Base-by-base conservation (phyloP, 75 land plant genomes). In the Ceratopteris richardii region DNA sequence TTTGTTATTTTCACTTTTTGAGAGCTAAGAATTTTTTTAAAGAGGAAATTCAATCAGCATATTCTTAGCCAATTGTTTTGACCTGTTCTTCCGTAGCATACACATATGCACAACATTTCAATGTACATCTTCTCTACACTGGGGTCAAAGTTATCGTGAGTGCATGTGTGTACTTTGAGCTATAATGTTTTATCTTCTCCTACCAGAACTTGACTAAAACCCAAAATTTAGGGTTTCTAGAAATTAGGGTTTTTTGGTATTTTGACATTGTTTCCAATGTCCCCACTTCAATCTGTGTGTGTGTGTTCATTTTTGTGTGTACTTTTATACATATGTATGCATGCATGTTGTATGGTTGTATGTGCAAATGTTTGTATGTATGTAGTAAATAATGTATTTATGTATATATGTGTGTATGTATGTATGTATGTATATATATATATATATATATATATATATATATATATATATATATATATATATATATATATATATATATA, bases 371-470 rank as follows among this genome's bases (percentile, higher is more conserved):
- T 51, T 10, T 40, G 14, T 40, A 14, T 14, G 14, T 40, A 40
- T 40, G 14, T 14, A 40, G 42, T 10, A 10, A 40, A 40, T 10
- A 10, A 40, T 40, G 9, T 14, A 40, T 40, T 9, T 40, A 14
- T 40, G 42, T 40, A 40, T 40, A 14, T 40, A 40, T 40, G 14
- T 40, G 14, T 14, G 14, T 10, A 40, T 40, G 9, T 10, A 40
- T 40, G 14, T 40, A 40, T 14, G 14, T 40, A 14, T 40, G 14
- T 40, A 40, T 14, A 40, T 40, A 40, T 40, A 40, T 40, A n/a
- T 10, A 51, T 51, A n/a, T 10, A 51, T 51, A 51, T 51, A 18
- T 51, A 10, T 51, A 18, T 51, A 51, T 51, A 18, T 51, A 51
- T 51, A 18, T n/a, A 51, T 51, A 23, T n/a, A 23, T 51, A n/a